A percentile compares a stretch with the other conserved stretches of the same genome.
Conservation (phyloP, 164 flowering plant genomes). For the Euptelea pleiosperma region DNA sequence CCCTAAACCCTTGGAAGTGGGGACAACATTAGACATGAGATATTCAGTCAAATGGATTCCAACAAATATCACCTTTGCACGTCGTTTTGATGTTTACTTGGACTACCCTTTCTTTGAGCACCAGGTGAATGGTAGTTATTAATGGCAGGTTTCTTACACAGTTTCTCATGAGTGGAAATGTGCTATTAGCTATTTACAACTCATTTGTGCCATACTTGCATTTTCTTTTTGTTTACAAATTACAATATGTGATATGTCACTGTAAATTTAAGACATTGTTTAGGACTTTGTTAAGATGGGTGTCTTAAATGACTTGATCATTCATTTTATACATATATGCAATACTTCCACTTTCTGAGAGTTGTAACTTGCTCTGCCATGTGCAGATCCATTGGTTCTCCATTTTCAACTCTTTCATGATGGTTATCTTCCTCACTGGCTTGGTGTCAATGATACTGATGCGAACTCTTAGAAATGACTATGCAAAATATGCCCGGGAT, state of each 20-base stretch:
- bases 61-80: constrained; percentile 72
- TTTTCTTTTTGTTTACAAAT: not conserved
- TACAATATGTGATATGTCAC: not conserved
- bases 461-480: constrained; percentile 98
- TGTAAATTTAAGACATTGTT: not conserved
- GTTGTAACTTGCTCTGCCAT: constrained; percentile 10
- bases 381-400: constrained; percentile 98
- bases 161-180: not conserved
- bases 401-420: constrained; percentile 97
- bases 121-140: constrained; percentile 50
- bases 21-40: constrained; percentile 67
- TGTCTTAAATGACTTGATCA: no score
- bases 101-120: constrained; percentile 99
- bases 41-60: constrained; percentile 82
- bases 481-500: constrained; percentile 98
- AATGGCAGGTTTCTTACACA: not conserved
- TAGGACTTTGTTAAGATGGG: constrained; percentile 5
- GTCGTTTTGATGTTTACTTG: constrained; percentile 97
- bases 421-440: constrained; percentile 99
- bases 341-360: not conserved
- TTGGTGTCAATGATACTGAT: constrained; percentile 97
- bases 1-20: constrained; percentile 75
- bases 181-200: not conserved
- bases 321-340: no score
- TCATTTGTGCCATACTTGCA: not conserved